These are phyloP conservation scores for Seiridium unicorne DNA, from an alignment of 2,329 filamentous ascomycete species.

Conservation along the genomic window DNA sequence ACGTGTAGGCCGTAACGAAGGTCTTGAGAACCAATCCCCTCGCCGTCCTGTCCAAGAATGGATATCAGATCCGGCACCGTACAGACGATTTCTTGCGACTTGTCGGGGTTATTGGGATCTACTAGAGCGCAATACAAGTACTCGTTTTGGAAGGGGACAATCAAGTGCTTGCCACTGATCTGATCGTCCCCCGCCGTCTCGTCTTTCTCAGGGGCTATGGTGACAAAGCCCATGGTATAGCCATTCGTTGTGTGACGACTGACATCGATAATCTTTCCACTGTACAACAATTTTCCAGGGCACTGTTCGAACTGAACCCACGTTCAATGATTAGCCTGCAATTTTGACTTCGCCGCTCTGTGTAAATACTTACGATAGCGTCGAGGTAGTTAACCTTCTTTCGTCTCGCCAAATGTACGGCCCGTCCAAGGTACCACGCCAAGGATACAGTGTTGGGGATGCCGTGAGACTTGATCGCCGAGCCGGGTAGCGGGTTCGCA, in stretches of 20 bases:
- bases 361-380: not conserved
- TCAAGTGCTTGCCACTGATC: not conserved
- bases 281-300: not conserved
- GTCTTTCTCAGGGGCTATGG: not conserved
- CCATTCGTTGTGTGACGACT: not conserved
- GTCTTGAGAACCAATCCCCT: constrained; percentile 1
- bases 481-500: not conserved
- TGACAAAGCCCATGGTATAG: not conserved
- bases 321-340: not conserved
- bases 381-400: not conserved
- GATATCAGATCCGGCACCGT: constrained; percentile 4
- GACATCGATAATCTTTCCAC: constrained; percentile 2
- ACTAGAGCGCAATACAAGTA: not conserved
- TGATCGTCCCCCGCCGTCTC: no score
- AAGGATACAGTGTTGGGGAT: not conserved
- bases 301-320: not conserved
- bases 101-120: not conserved
- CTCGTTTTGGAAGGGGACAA: constrained; percentile 2
- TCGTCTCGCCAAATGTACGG: not conserved
- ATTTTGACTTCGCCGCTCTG: not conserved
- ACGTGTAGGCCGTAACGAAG: constrained; percentile 1
- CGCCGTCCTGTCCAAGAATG: constrained; percentile 1
- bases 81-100: not conserved
- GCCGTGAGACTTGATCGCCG: not conserved
- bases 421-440: not conserved